Evolutionary conservation across 2,329 filamentous ascomycete species (phyloP).

Genomic region (Elsinoe australis): DNA sequence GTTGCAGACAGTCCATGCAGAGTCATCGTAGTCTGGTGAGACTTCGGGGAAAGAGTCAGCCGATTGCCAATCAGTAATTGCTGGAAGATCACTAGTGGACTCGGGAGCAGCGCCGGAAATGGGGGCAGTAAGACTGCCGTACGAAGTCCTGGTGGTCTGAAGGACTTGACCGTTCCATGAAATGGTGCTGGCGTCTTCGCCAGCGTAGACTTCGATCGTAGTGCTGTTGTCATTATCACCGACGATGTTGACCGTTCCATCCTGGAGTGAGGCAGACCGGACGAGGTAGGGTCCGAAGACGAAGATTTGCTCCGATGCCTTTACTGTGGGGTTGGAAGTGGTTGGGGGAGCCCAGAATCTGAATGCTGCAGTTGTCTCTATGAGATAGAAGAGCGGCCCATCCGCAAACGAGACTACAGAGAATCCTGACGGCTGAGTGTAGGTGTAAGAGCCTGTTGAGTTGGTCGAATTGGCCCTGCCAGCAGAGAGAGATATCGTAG

Average conservation of each 20-base stretch:
- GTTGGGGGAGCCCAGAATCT: constrained; percentile 50
- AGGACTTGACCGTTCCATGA: constrained; percentile 35
- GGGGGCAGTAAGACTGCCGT: constrained; percentile 32
- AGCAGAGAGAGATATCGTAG: not conserved
- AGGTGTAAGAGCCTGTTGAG: constrained; percentile 14
- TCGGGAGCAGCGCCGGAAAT: constrained; percentile 24
- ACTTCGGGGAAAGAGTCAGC: constrained; percentile 45
- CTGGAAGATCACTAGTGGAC: constrained; percentile 32
- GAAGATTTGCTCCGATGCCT: constrained; percentile 40
- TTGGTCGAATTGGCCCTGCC: not conserved
- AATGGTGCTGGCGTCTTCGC: constrained; percentile 29
- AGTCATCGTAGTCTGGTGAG: constrained; percentile 38
- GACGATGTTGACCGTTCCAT: constrained; percentile 26
- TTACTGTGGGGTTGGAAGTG: constrained; percentile 39
- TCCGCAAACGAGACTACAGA: constrained; percentile 44
- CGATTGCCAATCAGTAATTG: constrained; percentile 41
- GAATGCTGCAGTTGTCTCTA: constrained; percentile 49
- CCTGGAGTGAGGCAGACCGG: constrained; percentile 32
- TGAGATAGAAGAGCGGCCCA: constrained; percentile 44
- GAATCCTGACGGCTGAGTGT: constrained; percentile 15
- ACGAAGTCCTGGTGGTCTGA: constrained; percentile 28
- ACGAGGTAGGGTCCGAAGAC: constrained; percentile 38
- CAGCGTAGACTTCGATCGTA: constrained; percentile 34
- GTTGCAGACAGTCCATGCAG: constrained; percentile 38
- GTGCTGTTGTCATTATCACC: constrained; percentile 35